Base-by-base conservation (phyloP, 768 basidiomycete genomes). In the Rickenella mellea region DNA sequence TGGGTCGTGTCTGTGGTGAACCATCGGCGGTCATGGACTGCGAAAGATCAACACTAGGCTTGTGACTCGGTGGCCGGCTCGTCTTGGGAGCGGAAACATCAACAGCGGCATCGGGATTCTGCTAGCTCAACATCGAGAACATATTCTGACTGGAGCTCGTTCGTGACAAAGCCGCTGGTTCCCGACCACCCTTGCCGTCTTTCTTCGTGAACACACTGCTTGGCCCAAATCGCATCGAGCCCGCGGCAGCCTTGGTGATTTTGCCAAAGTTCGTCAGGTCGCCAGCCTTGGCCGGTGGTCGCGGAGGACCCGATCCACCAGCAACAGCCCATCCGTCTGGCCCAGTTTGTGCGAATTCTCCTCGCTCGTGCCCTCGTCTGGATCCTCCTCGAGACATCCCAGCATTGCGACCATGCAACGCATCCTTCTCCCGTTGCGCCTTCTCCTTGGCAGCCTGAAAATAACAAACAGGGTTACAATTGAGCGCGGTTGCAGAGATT, bases 341-440 rank as follows among this genome's bases (percentile, higher is more conserved):
- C 21, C 78, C 79, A 42, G 71, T 65, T n/a, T n/a, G n/a, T 12
- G 71, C 64, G 9, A 74, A 71, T 32, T 68, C 71, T 21, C 66
- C 66, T 45, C 83, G 73, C 6, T 86, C 76, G 14, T 76, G 79
- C 28, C 92, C 94, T 31, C 91, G 82, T 41, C 89, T 76, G 42
- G 93, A 97, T 28, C 90, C 89, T 28, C 85, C 83, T 28, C 93
- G 83, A 20, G 90, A 92, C 78, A 94, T 89, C 59, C 74, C 80
- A 39, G 78, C 67, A 36, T 73, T 74, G 3, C 80, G 74, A n/a
- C n/a, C n/a, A 24, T 74, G 69, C 49, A 64, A 72, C 25, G 65
- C 68, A 58, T 77, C 79, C 54, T 70, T 83, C 56, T 73, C 80
- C 20, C 68, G 68, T 41, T 65, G 59, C 27, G 78, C 77, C 59